A percentile compares a stretch with the other conserved stretches of the same genome.
Conservation (phyloP, 176 grass and related monocot genomes). For the Themeda triandra region DNA sequence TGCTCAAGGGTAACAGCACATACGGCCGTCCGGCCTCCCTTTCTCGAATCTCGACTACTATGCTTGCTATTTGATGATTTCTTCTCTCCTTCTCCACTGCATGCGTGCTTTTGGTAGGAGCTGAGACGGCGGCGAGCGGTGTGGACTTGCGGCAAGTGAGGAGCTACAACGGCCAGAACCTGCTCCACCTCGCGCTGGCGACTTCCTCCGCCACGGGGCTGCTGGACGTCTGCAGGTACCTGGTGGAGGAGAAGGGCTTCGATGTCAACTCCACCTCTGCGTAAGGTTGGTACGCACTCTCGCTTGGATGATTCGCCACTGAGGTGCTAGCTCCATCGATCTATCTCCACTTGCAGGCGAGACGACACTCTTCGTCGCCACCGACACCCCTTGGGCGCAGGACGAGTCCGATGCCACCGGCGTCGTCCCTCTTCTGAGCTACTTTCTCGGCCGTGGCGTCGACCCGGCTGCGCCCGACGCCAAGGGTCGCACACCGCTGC, state of each 20-base stretch:
- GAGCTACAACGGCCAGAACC: no score
- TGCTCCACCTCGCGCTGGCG: slow-evolving; percentile 16
- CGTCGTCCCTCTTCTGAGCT: neutral
- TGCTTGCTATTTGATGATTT: neutral
- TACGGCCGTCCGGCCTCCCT: no score
- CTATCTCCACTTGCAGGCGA: no score
- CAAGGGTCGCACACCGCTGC: slow-evolving; percentile 27
- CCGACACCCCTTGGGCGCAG: no score
- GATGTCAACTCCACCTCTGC: neutral
- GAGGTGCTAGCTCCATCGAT: no score
- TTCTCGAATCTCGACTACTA: no score
- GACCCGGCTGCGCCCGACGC: slow-evolving; percentile 15
- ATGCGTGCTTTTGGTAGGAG: neutral
- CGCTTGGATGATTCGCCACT: no score
- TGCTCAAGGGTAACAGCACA: no score
- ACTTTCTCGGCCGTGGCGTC: slow-evolving; percentile 33
- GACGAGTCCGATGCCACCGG: no score
- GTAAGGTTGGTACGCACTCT: no score
- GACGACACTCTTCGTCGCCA: no score
- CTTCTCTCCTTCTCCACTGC: neutral
- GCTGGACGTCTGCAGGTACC: slow-evolving; percentile 25
- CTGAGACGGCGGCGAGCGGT: neutral
- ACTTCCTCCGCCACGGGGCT: neutral
- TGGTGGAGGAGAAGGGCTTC: slow-evolving; percentile 34
- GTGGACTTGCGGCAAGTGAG: slow-evolving; percentile 25